Evolutionary conservation across 2,329 filamentous ascomycete genomes (phyloP).

Genomic region (Didymella glomerata): DNA sequence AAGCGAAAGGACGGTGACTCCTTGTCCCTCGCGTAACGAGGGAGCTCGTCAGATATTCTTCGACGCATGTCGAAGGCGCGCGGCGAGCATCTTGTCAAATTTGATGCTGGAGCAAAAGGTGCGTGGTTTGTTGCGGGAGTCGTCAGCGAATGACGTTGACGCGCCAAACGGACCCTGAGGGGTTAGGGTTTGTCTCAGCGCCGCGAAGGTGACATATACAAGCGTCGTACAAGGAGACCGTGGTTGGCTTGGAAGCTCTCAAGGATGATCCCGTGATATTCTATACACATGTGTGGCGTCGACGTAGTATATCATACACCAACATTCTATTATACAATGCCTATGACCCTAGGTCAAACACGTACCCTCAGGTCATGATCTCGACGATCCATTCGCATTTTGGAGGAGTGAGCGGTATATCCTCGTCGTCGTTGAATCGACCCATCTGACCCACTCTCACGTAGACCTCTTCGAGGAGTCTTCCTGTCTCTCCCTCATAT

Average conservation of each 20-base stretch:
- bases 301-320: not conserved
- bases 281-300: not conserved
- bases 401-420: conserved; percentile 81
- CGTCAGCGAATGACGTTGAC: conserved; percentile 13
- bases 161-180: conserved; percentile 2
- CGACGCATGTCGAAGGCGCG: conserved; percentile 41
- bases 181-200: no score
- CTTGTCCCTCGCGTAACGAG: conserved; percentile 36
- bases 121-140: not conserved
- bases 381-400: conserved; percentile 72
- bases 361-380: not conserved
- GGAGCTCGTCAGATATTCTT: conserved; percentile 48
- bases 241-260: not conserved
- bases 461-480: conserved; percentile 67
- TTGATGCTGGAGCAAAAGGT: not conserved
- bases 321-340: not conserved
- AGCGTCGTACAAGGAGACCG: conserved; percentile 1
- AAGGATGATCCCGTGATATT: not conserved
- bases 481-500: conserved; percentile 67
- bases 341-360: not conserved
- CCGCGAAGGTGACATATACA: not conserved
- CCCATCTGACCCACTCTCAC: conserved; percentile 70
- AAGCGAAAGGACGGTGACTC: conserved; percentile 28
- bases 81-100: conserved; percentile 7
- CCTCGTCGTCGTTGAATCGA: conserved; percentile 70